Evolutionary conservation across 148 eudicot genomes (phyloP).

Genomic region (Vaccinium myrtillus): DNA sequence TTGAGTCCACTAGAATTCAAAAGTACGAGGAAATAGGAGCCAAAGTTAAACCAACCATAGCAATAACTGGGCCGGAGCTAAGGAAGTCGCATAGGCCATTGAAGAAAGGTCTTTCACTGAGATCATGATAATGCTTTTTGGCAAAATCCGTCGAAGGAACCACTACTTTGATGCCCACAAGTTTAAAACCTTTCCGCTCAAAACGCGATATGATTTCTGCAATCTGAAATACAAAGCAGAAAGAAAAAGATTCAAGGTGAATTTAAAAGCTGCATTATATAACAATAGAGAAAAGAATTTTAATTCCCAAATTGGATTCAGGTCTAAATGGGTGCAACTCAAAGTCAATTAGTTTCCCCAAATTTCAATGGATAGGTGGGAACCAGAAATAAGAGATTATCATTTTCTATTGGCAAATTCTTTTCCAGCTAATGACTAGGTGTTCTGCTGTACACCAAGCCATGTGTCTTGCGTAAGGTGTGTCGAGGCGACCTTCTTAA

Average conservation of each 20-base stretch:
- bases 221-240: constrained; percentile 42
- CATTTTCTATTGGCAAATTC: not conserved
- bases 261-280: not conserved
- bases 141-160: constrained; percentile 91
- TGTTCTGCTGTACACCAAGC: not conserved
- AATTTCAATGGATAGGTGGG: not conserved
- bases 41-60: constrained; percentile 63
- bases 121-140: constrained; percentile 89
- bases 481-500: not conserved
- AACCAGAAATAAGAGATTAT: not conserved
- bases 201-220: constrained; percentile 91
- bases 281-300: not conserved
- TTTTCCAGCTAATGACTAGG: not conserved
- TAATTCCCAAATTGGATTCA: not conserved
- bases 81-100: constrained; percentile 92
- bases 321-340: not conserved
- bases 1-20: constrained; percentile 10
- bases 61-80: constrained; percentile 97
- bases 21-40: constrained; percentile 6
- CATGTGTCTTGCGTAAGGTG: not conserved
- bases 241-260: not conserved
- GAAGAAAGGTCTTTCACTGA: constrained; percentile 93
- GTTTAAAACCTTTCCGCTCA: constrained; percentile 96
- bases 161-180: constrained; percentile 79
- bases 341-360: not conserved